Evolutionary conservation across 495 filamentous ascomycete genomes (phyloP), one percentile per base, ranked within the genome.

Genomic region (Baudoinia panamericana): DNA sequence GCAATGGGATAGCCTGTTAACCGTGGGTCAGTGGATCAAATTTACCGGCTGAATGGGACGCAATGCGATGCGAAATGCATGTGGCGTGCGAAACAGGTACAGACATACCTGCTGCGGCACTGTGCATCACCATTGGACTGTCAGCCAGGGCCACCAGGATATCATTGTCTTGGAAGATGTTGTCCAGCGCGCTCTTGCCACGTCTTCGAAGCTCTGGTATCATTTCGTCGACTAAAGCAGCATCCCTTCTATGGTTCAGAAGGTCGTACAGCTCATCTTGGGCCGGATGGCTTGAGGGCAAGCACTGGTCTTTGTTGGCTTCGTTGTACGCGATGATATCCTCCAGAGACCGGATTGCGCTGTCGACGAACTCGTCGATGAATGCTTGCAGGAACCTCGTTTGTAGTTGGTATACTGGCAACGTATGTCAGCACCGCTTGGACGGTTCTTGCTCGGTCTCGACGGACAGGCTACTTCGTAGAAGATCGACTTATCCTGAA

Each of bases 291-390:
- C 43, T 36, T 15, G 36, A 21, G 12, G 43, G 43, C 15, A 46
- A 4, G 25, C 36, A 37, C 13, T 15, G 24, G 24, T 41, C 38
- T 1, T 23, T 30, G 39, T 48, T 29, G 15, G 19, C 17, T 23
- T 43, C 34, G 38, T 48, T 48, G 24, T 22, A 48, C 13, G 26
- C 15, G 30, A 48, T 48, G 1, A 48, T 42, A 13, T 48, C 45
- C 8, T 16, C 11, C 1, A 48, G 33, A 10, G 38, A 48, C 17
- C 18, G 30, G 21, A 43, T 39, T 24, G 42, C 40, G 18, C 30
- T 23, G 5, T 37, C 32, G 3, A 11, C 27, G 23, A 44, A 21
- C 26, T 44, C 41, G 13, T 29, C 24, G 31, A 44, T 19, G 25
- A 44, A 44, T 11, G 21, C 18, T 21, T 11, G 41, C 11, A 44